Evolutionary conservation across 2,329 filamentous ascomycete genomes (phyloP).

Genomic region (Pseudocercospora pini-densiflorae): DNA sequence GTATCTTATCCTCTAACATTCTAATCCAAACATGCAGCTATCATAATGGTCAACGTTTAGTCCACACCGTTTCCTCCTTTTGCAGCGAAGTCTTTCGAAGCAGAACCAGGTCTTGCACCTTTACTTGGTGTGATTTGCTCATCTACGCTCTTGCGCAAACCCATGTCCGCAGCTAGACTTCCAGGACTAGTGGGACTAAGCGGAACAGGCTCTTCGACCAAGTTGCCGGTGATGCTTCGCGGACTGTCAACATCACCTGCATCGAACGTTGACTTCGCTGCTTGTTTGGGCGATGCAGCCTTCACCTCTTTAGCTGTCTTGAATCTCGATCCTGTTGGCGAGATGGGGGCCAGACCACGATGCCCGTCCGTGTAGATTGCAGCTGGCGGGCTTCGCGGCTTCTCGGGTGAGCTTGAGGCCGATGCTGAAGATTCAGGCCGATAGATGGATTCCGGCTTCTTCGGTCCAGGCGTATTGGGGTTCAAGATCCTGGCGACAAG

Average conservation of each 20-base stretch:
- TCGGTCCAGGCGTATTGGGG: constrained; percentile 28
- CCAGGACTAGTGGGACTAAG: constrained; percentile 27
- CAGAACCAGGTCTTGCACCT: neutral
- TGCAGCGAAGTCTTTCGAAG: neutral
- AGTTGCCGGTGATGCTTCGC: constrained; percentile 24
- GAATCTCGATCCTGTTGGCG: constrained; percentile 7
- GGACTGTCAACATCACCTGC: constrained; percentile 23
- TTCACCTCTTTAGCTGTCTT: constrained; percentile 22
- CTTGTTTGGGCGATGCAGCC: constrained; percentile 13
- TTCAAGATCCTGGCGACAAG: constrained; percentile 36
- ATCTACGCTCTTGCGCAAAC: constrained; percentile 42
- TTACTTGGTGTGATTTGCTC: constrained; percentile 20
- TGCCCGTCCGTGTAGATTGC: constrained; percentile 40
- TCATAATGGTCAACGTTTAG: neutral
- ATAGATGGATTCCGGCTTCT: constrained; percentile 32
- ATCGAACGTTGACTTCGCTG: constrained; percentile 26
- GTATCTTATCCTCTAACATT: neutral
- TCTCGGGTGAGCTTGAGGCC: neutral
- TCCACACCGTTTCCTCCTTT: neutral
- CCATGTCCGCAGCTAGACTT: constrained; percentile 30
- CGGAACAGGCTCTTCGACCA: constrained; percentile 35
- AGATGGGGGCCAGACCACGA: constrained; percentile 43
- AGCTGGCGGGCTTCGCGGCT: constrained; percentile 2
- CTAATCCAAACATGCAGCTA: neutral
- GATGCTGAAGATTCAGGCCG: constrained; percentile 12